Percentiles rank a stretch among this genome's conserved stretches.
These are phyloP conservation scores for Phellopilus nigrolimitatus DNA, from an alignment of 1,284 basidiomycete genomes.

Conservation along the genomic window DNA sequence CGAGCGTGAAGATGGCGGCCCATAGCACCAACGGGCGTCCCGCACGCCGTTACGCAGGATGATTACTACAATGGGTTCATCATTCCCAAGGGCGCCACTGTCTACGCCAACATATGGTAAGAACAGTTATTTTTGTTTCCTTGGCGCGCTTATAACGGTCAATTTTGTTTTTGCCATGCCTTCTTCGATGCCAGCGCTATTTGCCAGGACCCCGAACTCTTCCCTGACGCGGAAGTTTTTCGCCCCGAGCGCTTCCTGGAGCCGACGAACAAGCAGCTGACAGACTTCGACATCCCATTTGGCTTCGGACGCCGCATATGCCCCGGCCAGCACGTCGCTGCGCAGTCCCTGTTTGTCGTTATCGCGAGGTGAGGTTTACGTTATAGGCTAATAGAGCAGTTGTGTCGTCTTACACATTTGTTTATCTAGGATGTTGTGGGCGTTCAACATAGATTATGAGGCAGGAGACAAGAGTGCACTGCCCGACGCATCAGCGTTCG, in stretches of 20 bases:
- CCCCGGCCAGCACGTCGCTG: slow-evolving; percentile 14
- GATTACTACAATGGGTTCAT: slow-evolving; percentile 49
- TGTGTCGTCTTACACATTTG: neutral
- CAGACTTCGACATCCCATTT: slow-evolving; percentile 21
- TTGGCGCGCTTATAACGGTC: neutral
- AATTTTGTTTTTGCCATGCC: neutral
- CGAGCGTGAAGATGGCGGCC: slow-evolving; percentile 12
- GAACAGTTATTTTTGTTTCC: neutral
- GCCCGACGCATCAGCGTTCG: slow-evolving; percentile 2
- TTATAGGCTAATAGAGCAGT: neutral
- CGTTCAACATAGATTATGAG: slow-evolving; percentile 1
- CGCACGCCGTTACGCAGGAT: slow-evolving; percentile 50
- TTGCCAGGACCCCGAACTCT: slow-evolving; percentile 16
- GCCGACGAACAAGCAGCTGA: slow-evolving; percentile 11
- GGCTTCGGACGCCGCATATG: slow-evolving; percentile 23
- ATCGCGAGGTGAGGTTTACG: slow-evolving; percentile 14
- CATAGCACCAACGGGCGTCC: slow-evolving; percentile 35
- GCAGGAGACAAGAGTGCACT: neutral
- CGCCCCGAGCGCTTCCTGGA: slow-evolving; percentile 20
- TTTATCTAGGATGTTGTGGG: neutral
- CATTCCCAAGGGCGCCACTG: slow-evolving; percentile 47
- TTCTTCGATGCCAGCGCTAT: slow-evolving; percentile 16
- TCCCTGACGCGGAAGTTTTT: slow-evolving; percentile 19
- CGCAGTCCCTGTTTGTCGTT: slow-evolving; percentile 15
- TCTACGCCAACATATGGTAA: slow-evolving; percentile 48